phyloP scores from a whole-genome alignment of 345 rosid genomes.

The Rhizophora apiculata region DNA sequence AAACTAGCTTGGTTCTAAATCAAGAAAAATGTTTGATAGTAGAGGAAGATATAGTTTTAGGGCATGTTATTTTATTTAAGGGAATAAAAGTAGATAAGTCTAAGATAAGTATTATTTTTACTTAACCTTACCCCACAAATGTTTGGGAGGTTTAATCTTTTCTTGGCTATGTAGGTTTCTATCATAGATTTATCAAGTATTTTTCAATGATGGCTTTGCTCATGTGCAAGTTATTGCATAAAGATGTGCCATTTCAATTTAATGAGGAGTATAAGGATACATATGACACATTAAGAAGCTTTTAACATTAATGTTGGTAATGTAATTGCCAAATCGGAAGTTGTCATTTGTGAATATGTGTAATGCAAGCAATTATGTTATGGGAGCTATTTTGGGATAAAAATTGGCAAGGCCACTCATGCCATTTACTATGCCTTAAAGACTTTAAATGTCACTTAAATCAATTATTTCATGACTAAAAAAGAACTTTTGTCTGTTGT shows the following conservation, averaged over 20 bases:
- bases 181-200: no score
- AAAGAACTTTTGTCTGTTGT: neutral
- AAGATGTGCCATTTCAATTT: neutral
- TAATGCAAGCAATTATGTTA: neutral
- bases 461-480: neutral
- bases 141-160: no score
- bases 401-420: neutral
- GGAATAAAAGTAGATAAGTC: neutral
- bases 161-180: no score
- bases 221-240: neutral
- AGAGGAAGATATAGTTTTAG: no score
- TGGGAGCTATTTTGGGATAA: neutral
- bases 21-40: no score
- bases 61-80: no score
- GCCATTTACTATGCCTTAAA: neutral
- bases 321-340: no score
- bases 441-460: no score
- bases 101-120: neutral
- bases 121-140: neutral
- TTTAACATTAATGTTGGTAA: no score
- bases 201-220: neutral
- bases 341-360: neutral
- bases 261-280: neutral
- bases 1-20: no score
- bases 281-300: neutral